Evolutionary conservation across 352 stramenopile species (phyloP).

Genomic region (Phytophthora aleatoria): DNA sequence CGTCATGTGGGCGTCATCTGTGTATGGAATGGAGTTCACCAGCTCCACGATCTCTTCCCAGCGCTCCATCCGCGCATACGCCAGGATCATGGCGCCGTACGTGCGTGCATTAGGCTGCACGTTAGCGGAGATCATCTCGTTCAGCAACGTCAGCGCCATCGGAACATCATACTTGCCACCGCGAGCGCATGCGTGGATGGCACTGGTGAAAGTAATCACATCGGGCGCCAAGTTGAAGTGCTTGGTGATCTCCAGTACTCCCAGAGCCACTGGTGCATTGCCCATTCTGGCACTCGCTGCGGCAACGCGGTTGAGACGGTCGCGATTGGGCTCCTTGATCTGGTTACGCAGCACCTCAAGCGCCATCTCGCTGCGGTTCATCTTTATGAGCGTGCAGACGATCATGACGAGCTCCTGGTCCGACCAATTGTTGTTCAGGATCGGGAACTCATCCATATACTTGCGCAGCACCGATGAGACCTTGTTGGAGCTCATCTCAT

Average conservation of each 20-base stretch:
- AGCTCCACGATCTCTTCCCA: conserved; percentile 77
- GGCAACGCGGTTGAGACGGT: conserved; percentile 68
- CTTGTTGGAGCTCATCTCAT: conserved; percentile 58
- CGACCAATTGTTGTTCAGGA: conserved; percentile 63
- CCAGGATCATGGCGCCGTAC: conserved; percentile 73
- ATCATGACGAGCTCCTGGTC: conserved; percentile 82
- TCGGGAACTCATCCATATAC: conserved; percentile 75
- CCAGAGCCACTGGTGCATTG: conserved; percentile 69
- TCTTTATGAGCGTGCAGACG: conserved; percentile 70
- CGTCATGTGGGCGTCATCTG: conserved; percentile 55
- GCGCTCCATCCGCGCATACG: conserved; percentile 66
- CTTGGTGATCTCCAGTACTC: conserved; percentile 70
- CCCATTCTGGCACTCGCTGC: conserved; percentile 69
- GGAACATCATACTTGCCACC: conserved; percentile 51
- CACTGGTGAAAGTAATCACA: conserved; percentile 80
- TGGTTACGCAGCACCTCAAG: conserved; percentile 69
- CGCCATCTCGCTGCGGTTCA: conserved; percentile 64
- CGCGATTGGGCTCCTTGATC: conserved; percentile 54
- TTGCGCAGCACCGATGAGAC: conserved; percentile 64
- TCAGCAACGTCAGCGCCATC: conserved; percentile 66
- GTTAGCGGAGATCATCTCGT: conserved; percentile 71
- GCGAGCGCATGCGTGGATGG: conserved; percentile 80
- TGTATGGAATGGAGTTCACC: conserved; percentile 62
- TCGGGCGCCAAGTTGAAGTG: conserved; percentile 70
- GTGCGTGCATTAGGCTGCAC: conserved; percentile 74